Base-by-base conservation (phyloP, 345 rosid species). In the Hibiscus mutabilis region DNA sequence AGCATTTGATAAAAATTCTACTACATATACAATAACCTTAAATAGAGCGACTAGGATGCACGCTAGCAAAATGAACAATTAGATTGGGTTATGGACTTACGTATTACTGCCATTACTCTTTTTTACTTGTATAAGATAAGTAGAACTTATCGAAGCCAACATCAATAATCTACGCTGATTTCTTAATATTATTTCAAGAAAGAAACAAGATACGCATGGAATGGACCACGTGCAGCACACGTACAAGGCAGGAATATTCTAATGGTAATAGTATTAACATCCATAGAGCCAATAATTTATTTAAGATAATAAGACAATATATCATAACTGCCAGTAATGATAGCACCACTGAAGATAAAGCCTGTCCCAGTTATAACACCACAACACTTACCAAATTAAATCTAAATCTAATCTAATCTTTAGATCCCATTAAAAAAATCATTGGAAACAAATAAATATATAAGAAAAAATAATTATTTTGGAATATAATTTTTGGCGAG, bases 301-400 rank as follows among this genome's bases (percentile, higher is more conserved):
- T 37, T 71, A 14, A 42, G 14, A 70, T 37, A 58, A 57, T 33
- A 33, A 8, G 73, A 70, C 73, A 57, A 40, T 18, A 21, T 35
- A 35, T 9, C 52, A 24, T 47, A 40, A 58, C 73, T 42, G 1
- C 66, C 8, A 40, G 35, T 21, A 42, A 70, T 70, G 42, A 22
- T 58, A 57, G 16, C 21, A 24, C 25, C 66, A 24, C 37, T 37
- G 27, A 58, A 35, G 53, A 58, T 58, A 57, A 59, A 40, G 55
- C 56, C 65, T 44, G 33, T 22, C 35, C 66, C 56, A 44, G 56
- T 16, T 25, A 37, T 4, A 9, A 47, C 6, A 24, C 60, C 22
- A 51, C 3, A 3, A 11, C 1, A 56, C 4, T 62, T 40, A 37
- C 10, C 2, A 57, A 13, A 57, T 13, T 9, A 16, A 29, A 31